Evolutionary conservation across 345 rosid genomes (phyloP).

Genomic region (Heritiera fomes): DNA sequence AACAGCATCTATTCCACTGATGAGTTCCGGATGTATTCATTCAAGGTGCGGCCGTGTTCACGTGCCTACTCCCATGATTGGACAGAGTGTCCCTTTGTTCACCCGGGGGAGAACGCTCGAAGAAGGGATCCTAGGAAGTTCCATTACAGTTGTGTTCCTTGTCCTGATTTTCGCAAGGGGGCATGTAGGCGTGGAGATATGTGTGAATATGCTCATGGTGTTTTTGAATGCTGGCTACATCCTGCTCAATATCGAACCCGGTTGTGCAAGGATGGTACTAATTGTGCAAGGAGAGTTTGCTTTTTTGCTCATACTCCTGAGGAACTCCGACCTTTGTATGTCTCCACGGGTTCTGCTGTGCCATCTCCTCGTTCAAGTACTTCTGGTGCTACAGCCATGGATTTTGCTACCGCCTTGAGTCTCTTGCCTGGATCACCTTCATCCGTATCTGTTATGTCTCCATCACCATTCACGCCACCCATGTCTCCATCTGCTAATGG

Average conservation of each 20-base stretch:
- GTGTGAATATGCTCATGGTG: conserved; percentile 97
- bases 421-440: conserved; percentile 86
- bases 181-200: conserved; percentile 88
- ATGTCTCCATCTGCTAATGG: conserved; percentile 80
- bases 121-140: conserved; percentile 95
- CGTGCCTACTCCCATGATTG: conserved; percentile 96
- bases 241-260: conserved; percentile 93
- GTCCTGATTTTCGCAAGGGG: conserved; percentile 92
- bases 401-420: conserved; percentile 71
- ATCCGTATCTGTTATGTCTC: conserved; percentile 69
- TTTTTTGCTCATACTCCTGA: conserved; percentile 89
- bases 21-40: conserved; percentile 93
- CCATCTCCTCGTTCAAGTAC: conserved; percentile 78
- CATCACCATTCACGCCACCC: conserved; percentile 76
- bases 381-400: conserved; percentile 66
- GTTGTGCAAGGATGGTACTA: conserved; percentile 83
- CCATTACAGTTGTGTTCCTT: conserved; percentile 92
- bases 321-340: conserved; percentile 80
- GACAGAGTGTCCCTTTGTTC: conserved; percentile 97
- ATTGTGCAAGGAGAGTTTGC: conserved; percentile 90
- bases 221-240: conserved; percentile 96
- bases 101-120: conserved; percentile 93
- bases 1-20: conserved; percentile 88
- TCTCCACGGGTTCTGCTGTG: conserved; percentile 87
- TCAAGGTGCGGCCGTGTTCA: conserved; percentile 92